A percentile compares a stretch with the other conserved stretches of the same genome.
phyloP scores from a whole-genome alignment of 345 rosid genomes.

The Rhizophora apiculata region DNA sequence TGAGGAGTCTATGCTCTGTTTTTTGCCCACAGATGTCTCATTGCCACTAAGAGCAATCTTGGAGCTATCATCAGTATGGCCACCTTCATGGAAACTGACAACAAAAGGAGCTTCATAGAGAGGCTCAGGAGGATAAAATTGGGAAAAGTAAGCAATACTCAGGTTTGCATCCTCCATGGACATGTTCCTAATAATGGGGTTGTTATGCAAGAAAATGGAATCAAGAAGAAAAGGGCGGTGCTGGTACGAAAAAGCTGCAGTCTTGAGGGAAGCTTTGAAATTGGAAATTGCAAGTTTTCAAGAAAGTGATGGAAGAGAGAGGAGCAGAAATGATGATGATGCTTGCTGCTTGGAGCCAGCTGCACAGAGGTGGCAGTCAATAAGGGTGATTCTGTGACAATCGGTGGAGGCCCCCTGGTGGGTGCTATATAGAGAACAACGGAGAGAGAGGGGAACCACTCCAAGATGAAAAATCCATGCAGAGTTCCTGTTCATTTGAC shows the following conservation, averaged over 20 bases:
- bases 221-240: conserved; percentile 44
- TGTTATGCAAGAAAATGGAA: conserved; percentile 35
- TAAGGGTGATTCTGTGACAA: conserved; percentile 22
- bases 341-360: not conserved
- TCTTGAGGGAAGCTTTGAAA: conserved; percentile 23
- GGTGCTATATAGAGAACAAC: conserved; percentile 22
- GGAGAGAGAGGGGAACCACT: not conserved
- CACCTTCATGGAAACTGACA: conserved; percentile 10
- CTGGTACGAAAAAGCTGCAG: conserved; percentile 58
- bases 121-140: conserved; percentile 22
- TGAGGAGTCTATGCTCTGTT: conserved; percentile 45
- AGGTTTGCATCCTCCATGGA: conserved; percentile 30
- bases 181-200: conserved; percentile 13
- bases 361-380: conserved; percentile 14
- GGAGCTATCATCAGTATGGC: conserved; percentile 13
- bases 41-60: conserved; percentile 23
- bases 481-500: conserved; percentile 23
- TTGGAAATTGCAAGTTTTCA: conserved; percentile 14
- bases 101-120: conserved; percentile 14
- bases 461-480: conserved; percentile 4
- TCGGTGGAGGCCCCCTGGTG: not conserved
- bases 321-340: conserved; percentile 5
- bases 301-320: conserved; percentile 28
- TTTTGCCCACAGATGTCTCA: conserved; percentile 35
- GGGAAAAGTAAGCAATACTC: conserved; percentile 24